Evolutionary conservation across 306 rosid species (phyloP), one percentile per base, ranked within the genome.

Genomic region (Vicia villosa): DNA sequence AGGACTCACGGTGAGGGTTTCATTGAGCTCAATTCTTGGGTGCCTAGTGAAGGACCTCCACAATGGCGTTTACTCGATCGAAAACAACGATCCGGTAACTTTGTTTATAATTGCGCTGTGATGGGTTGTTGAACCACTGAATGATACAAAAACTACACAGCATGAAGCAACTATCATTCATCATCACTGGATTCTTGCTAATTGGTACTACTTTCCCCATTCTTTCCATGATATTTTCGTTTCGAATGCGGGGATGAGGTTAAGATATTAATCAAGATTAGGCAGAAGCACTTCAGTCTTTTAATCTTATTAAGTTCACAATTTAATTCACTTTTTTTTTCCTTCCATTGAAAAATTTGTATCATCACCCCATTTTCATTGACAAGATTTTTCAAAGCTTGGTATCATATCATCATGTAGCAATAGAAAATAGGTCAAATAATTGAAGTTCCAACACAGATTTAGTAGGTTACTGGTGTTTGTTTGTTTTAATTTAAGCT

Each of bases 81-180:
- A 75, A 90, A 90, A 81, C 84, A 90, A 81, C 84, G 75, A 16
- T 88, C 88, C 0, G 84, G 87, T 47, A 86, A 81, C 77, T 93
- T 93, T 82, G 98, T 93, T 63, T 93, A 93, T 86, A 93, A 93
- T 75, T 93, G 96, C 70, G 98, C 96, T 51, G 98, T 93, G 79
- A 93, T 93, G 98, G 98, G 98, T 52, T 93, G 98, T 86, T 92
- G 85, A 90, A 62, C 74, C 45, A 60, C 41, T 69, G 45, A 63
- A 24, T 41, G 59, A 62, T 47, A 66, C 58, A 20, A 28, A 68
- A 63, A 13, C 12, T 66, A 57, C 77, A 67, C 55, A 61, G 54
- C 37, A 37, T 69, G 62, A 81, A 76, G 74, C 82, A 80, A 79
- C 70, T 73, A 76, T 82, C 79, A 77, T 74, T 80, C 73, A 64